A percentile compares a stretch with the other conserved stretches of the same genome.
These are phyloP conservation scores for Trichoderma endophyticum DNA, from an alignment of 2,329 filamentous ascomycete species.

Conservation along the genomic window DNA sequence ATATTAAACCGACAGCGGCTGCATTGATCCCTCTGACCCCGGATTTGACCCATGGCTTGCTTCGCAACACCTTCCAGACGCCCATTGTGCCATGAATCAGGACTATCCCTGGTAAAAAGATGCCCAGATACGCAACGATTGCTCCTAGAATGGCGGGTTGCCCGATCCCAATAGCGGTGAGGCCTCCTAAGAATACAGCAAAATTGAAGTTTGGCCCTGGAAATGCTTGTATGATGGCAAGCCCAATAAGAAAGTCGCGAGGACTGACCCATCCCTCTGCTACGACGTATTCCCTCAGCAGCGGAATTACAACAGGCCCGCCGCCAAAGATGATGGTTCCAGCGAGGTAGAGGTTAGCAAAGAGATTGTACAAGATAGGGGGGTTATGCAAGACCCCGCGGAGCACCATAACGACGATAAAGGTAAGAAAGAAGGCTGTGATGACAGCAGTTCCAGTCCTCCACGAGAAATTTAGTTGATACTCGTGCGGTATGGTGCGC, in stretches of 20 bases:
- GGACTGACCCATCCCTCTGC: constrained; percentile 66
- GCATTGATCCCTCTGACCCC: neutral
- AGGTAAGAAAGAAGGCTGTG: neutral
- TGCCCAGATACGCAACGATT: neutral
- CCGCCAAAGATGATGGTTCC: constrained; percentile 62
- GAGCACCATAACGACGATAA: neutral
- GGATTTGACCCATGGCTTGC: neutral
- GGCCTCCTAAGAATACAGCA: neutral
- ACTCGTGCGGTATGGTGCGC: neutral
- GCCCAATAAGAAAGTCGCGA: constrained; percentile 68
- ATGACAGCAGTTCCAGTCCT: neutral
- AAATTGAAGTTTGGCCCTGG: neutral
- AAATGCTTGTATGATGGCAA: constrained; percentile 58
- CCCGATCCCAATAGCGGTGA: neutral
- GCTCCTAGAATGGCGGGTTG: neutral
- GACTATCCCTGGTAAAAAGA: neutral
- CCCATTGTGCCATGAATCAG: neutral
- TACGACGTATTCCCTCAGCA: constrained; percentile 62
- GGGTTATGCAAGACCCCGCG: neutral
- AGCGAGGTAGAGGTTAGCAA: neutral
- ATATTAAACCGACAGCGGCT: constrained; percentile 27
- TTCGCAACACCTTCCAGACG: neutral
- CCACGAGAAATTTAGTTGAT: neutral
- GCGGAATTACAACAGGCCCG: constrained; percentile 62
- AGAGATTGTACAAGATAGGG: neutral